Conservation (phyloP, 768 basidiomycete species). For the Suillus fuscotomentosus region DNA sequence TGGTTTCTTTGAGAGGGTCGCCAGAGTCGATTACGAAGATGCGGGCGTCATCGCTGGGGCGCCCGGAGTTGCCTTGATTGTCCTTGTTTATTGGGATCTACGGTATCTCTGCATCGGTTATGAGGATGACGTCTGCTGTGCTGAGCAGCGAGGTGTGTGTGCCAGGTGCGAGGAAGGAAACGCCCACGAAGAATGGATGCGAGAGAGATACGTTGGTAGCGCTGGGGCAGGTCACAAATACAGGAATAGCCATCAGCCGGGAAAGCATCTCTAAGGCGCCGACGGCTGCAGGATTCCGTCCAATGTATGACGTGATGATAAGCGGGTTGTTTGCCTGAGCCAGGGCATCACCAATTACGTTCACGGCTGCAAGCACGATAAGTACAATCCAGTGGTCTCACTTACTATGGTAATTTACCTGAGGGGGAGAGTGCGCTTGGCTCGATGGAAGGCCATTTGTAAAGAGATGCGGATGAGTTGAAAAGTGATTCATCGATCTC, state of each 20-base stretch:
- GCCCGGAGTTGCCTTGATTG: constrained; percentile 25
- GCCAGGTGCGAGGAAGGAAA: constrained; percentile 46
- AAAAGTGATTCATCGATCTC: constrained; percentile 44
- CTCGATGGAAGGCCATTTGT: constrained; percentile 55
- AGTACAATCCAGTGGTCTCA: no score
- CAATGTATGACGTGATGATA: constrained; percentile 63
- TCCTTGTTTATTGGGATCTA: constrained; percentile 56
- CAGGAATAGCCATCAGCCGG: constrained; percentile 49
- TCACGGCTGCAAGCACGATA: constrained; percentile 23
- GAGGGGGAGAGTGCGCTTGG: constrained; percentile 44
- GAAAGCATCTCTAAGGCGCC: constrained; percentile 47
- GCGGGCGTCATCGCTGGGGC: constrained; percentile 41
- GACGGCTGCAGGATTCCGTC: constrained; percentile 51
- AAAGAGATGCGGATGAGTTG: constrained; percentile 24
- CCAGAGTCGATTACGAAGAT: constrained; percentile 63
- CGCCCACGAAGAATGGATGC: constrained; percentile 53
- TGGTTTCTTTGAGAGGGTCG: constrained; percentile 53
- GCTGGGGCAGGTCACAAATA: constrained; percentile 51
- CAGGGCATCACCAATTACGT: constrained; percentile 47
- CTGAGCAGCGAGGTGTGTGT: constrained; percentile 47
- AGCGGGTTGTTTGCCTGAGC: constrained; percentile 51
- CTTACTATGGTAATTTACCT: constrained; percentile 24
- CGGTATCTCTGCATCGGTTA: constrained; percentile 65
- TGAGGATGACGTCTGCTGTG: constrained; percentile 58
- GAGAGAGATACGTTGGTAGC: constrained; percentile 54